Conservation (phyloP, 2,329 filamentous ascomycete genomes). For the Neobulgaria alba region DNA sequence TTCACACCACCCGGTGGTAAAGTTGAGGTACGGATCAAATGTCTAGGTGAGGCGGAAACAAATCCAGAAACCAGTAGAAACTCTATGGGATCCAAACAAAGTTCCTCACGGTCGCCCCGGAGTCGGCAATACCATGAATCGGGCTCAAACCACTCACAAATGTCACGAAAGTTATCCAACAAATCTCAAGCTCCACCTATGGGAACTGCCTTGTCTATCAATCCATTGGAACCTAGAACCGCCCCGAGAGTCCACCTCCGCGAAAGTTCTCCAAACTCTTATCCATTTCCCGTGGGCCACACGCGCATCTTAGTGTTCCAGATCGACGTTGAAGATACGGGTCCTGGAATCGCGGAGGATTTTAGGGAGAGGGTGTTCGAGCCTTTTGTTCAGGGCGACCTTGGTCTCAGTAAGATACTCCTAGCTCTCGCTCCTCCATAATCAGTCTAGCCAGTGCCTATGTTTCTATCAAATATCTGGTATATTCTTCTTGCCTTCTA, state of each 20-base stretch:
- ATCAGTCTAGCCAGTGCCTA: too few relatives aligned
- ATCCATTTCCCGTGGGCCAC: constrained; percentile 40
- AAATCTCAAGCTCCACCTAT: constrained; percentile 20
- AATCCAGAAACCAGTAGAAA: constrained; percentile 20
- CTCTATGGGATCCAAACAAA: constrained; percentile 24
- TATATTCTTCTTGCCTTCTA: too few relatives aligned
- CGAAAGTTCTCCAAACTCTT: constrained; percentile 48
- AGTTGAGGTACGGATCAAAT: constrained; percentile 69
- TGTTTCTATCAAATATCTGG: too few relatives aligned
- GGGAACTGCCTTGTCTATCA: constrained; percentile 52
- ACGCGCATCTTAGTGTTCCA: constrained; percentile 68
- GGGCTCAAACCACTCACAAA: constrained; percentile 38
- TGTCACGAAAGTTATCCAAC: constrained; percentile 33
- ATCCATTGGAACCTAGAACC: constrained; percentile 42
- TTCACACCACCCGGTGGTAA: constrained; percentile 73
- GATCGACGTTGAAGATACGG: constrained; percentile 82
- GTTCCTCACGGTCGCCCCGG: constrained; percentile 20
- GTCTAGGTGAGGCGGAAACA: constrained; percentile 46
- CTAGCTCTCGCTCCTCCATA: too few relatives aligned
- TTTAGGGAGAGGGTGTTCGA: constrained; percentile 83
- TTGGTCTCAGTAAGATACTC: constrained; percentile 76
- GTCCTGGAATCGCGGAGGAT: constrained; percentile 71
- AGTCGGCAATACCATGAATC: constrained; percentile 21
- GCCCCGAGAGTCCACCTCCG: constrained; percentile 32
- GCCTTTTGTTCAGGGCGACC: constrained; percentile 88